Evolutionary conservation across 1,284 basidiomycete species (phyloP), one percentile per base, ranked within the genome.

Genomic region (Cutaneotrichosporon cutaneum): DNA sequence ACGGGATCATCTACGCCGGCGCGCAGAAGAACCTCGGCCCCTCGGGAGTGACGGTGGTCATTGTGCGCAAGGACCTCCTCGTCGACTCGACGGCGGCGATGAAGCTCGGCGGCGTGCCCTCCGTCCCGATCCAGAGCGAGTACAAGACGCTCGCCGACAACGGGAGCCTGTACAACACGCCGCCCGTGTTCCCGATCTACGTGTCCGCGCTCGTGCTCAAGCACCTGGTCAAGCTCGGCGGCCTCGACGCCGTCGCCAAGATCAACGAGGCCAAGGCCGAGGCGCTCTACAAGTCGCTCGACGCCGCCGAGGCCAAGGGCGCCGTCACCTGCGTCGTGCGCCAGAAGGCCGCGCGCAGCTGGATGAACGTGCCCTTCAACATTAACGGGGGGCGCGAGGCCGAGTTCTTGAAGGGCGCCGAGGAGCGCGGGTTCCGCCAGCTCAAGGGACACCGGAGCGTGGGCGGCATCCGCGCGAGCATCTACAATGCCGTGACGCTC

Each of bases 1-100:
- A 96, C 77, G 93, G 92, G 4, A 83, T 99, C 73, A 90, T 99
- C 72, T 99, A 90, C 77, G 97, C 95, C 13, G 96, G 96, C 45
- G 96, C 91, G n/a, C 96, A 99, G 81, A 99, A 99, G 84, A 99
- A 99, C 78, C 84, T 99, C 56, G 96, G 95, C 5, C 96, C 96
- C 1, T 88, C 94, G 0, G 96, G 96, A 3, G 83, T 96, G 26
- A 95, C 94, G 5, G 86, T 99, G 72, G 82, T 95, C 66, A 95
- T 99, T 77, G 92, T 97, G 21, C 87, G 92, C 35, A 87, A 94
- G 67, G 92, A 96, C 79, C 88, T 96, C 74, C 83, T 96, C 71
- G 91, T 93, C 70, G 89, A 90, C 74, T 88, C 90, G 45, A 89
- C 92, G 70, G 87, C 86, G 8, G 90, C 92, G 0, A 84, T 86